Percentiles rank a stretch among this genome's conserved stretches.
phyloP scores from a whole-genome alignment of 257 asterid species.

The Gentiana straminea region DNA sequence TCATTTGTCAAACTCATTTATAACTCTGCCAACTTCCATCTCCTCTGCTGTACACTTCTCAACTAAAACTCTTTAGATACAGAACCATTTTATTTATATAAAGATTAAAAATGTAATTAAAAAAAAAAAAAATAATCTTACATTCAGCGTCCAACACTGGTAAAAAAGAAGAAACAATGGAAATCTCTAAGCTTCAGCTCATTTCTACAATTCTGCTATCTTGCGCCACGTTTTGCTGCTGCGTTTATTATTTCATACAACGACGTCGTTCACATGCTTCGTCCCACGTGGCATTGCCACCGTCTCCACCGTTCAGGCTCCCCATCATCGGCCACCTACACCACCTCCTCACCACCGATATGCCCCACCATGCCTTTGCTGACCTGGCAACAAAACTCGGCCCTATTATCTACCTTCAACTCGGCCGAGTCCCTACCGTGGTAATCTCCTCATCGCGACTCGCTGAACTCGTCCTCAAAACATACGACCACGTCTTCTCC shows the following conservation, averaged over 20 bases:
- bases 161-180: slow-evolving; percentile 2
- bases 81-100: too few relatives aligned
- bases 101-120: too few relatives aligned
- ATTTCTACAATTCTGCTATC: slow-evolving; percentile 6
- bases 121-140: too few relatives aligned
- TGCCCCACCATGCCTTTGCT: slow-evolving; percentile 27
- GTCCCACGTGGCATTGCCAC: not conserved
- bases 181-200: slow-evolving; percentile 9
- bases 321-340: slow-evolving; percentile 33
- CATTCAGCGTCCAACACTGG: too few relatives aligned
- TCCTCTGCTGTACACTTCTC: too few relatives aligned
- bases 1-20: too few relatives aligned
- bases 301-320: slow-evolving; percentile 16
- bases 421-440: slow-evolving; percentile 23
- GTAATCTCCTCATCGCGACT: slow-evolving; percentile 22
- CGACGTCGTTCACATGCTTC: not conserved
- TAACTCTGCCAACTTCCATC: too few relatives aligned
- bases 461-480: slow-evolving; percentile 24
- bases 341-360: slow-evolving; percentile 13
- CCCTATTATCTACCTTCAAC: slow-evolving; percentile 21
- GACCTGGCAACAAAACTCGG: slow-evolving; percentile 17
- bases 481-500: slow-evolving; percentile 17
- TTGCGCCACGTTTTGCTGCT: slow-evolving; percentile 9
- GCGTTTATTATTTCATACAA: not conserved
- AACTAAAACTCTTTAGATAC: too few relatives aligned